Conservation (phyloP, 23 red algal species). For the Gracilaria vermiculophylla region DNA sequence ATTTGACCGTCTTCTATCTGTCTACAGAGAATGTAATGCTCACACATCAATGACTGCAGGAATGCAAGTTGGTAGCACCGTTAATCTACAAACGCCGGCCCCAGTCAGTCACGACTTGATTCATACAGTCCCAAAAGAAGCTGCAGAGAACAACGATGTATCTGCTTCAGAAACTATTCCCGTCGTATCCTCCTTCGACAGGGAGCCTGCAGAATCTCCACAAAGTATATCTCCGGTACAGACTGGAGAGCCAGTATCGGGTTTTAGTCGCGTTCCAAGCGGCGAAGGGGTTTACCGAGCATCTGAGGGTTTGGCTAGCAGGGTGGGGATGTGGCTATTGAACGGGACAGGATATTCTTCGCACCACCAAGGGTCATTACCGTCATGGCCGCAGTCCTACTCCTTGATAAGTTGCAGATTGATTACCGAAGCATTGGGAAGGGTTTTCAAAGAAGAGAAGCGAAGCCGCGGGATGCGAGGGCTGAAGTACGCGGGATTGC, state of each 20-base stretch:
- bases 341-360: background rate
- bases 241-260: background rate
- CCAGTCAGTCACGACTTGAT: background rate
- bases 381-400: constrained; percentile 1
- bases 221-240: background rate
- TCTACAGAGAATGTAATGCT: background rate
- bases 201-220: background rate
- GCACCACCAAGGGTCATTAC: background rate
- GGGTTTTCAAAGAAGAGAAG: background rate
- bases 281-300: background rate
- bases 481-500: background rate
- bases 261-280: background rate
- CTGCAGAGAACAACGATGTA: background rate
- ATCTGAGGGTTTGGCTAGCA: background rate
- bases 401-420: constrained; percentile 1
- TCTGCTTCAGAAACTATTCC: background rate
- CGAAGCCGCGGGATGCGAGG: background rate
- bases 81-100: background rate
- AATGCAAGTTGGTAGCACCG: background rate
- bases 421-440: background rate
- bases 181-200: background rate
- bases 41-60: background rate
- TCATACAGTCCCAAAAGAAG: background rate
- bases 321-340: background rate
- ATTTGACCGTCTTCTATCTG: background rate